A percentile compares a stretch with the other conserved stretches of the same genome.
These are phyloP conservation scores for Jamesozyma piceae DNA, from an alignment of 805 yeast species.

Conservation along the genomic window DNA sequence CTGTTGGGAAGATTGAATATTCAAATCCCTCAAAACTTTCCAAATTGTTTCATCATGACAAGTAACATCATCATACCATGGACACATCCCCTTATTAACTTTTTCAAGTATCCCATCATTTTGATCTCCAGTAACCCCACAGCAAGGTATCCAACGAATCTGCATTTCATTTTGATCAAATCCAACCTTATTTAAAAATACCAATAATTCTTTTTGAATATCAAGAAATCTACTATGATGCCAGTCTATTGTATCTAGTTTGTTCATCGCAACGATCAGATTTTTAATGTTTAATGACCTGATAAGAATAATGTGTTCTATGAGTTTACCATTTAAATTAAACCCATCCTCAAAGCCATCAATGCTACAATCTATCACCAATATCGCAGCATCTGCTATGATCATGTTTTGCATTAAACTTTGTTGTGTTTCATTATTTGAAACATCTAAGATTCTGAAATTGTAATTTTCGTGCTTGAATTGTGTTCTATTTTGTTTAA, in stretches of 20 bases:
- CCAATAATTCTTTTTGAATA: constrained; percentile 72
- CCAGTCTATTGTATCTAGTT: constrained; percentile 96
- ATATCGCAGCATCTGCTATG: constrained; percentile 2
- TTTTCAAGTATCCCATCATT: constrained; percentile 75
- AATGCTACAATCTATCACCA: constrained; percentile 10
- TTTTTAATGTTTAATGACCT: background rate
- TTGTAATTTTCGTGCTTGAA: background rate
- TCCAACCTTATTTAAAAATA: constrained; percentile 73
- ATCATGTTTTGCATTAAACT: background rate
- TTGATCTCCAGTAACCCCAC: constrained; percentile 72
- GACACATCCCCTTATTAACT: constrained; percentile 31
- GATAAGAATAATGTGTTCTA: constrained; percentile 6
- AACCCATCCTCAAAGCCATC: constrained; percentile 12
- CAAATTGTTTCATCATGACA: background rate
- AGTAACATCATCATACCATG: constrained; percentile 12
- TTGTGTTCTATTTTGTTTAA: constrained; percentile 6
- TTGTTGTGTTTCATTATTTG: constrained; percentile 1
- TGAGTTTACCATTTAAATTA: constrained; percentile 9
- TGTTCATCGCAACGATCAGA: constrained; percentile 25
- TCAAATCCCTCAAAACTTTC: background rate
- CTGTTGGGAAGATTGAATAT: background rate
- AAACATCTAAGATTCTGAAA: constrained; percentile 3
- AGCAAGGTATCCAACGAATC: constrained; percentile 77
- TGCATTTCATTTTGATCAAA: constrained; percentile 63
- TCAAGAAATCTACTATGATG: constrained; percentile 84